Base-by-base conservation (phyloP, 352 stramenopile genomes). In the Phytophthora meadii region DNA sequence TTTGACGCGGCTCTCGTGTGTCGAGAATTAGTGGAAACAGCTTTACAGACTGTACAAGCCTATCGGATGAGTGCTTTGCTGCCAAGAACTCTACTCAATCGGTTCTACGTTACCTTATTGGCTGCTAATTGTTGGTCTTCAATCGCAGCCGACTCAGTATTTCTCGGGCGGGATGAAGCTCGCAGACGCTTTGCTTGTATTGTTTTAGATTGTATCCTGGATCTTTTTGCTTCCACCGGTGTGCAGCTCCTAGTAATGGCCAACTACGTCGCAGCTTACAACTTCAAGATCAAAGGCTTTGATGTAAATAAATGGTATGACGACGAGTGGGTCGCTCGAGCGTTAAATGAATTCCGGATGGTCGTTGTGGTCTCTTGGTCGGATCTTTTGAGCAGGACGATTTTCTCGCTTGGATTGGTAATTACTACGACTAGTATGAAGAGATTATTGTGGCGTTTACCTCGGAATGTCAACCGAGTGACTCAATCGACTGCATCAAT, bases 61-160 rank as follows among this genome's bases (percentile, higher is more conserved):
- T 74, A 74, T 41, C 54, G 55, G 0, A 77, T 77, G 69, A 77
- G 69, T 47, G 25, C 41, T 6, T 41, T 68, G 24, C 59, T 77
- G 5, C 53, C 69, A 15, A 42, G 60, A 5, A 53, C 54, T 2
- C 46, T 68, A 28, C 53, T 82, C 12, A 77, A 82, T 37, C 56
- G 62, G 2, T 65, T 80, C 15, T 76, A 75, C 39, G 74, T 77
- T 1, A 17, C 51, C 1, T 34, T 82, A 12, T 24, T 82, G 1
- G 54, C 62, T 15, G 0, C 41, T 0, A 77, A 77, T 32, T 77
- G 65, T 19, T 77, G 54, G 65, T 61, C 56, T 5, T 65, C 61
- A 0, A 12, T 61, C 2, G 36, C 71, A 24, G 50, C 62, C 0
- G 39, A 72, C 44, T 59, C 46, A 0, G 19, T 42, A 1, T 56